Conservation (phyloP, 345 rosid genomes). For the Limnanthes douglasii region DNA sequence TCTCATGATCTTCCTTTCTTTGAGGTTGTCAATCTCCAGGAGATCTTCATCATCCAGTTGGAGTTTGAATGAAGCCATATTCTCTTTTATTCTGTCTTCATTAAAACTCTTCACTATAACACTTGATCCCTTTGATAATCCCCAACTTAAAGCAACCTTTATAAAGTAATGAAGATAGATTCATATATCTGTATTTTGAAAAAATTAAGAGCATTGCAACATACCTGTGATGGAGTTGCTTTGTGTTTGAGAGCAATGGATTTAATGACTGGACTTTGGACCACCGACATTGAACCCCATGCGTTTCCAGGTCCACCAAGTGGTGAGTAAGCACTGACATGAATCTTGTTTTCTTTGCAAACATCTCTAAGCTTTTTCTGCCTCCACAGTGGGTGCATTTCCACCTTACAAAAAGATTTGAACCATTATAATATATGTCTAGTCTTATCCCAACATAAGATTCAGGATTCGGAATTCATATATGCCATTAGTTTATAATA, state of each 20-base stretch:
- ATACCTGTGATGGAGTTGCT: conserved; percentile 69
- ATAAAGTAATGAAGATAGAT: conserved; percentile 1
- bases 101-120: conserved; percentile 76
- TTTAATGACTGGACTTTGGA: conserved; percentile 37
- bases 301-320: conserved; percentile 67
- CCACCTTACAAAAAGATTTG: conserved; percentile 32
- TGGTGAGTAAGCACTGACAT: conserved; percentile 79
- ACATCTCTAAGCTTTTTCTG: conserved; percentile 51
- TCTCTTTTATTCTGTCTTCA: conserved; percentile 44
- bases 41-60: conserved; percentile 40
- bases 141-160: conserved; percentile 83
- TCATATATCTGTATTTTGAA: neutral
- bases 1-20: conserved; percentile 69
- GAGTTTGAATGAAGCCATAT: conserved; percentile 36
- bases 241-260: conserved; percentile 54
- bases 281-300: conserved; percentile 75
- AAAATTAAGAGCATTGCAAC: too few relatives aligned
- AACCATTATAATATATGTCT: too few relatives aligned
- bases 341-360: conserved; percentile 46
- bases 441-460: too few relatives aligned
- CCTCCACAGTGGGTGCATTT: conserved; percentile 95
- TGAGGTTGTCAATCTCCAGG: conserved; percentile 31
- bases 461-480: too few relatives aligned
- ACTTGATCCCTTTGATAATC: conserved; percentile 65
- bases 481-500: too few relatives aligned